A percentile compares a stretch with the other conserved stretches of the same genome.
phyloP scores from a whole-genome alignment of 2,329 filamentous ascomycete species.

The Aspergillus alliaceus region DNA sequence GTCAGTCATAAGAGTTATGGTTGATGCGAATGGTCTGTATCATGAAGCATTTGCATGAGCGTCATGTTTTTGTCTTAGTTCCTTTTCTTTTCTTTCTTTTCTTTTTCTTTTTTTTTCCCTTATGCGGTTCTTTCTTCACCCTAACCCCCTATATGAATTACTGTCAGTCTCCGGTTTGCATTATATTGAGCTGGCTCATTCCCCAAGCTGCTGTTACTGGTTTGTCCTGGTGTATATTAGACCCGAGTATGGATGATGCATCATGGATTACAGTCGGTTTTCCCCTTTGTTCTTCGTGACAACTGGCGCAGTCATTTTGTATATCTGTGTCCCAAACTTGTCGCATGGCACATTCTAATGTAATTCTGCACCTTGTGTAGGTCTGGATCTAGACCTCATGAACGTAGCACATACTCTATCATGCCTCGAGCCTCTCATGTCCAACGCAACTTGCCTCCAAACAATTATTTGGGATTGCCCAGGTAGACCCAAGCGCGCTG shows the following conservation, averaged over 20 bases:
- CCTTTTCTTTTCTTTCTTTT: no score
- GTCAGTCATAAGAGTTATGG: slow-evolving; percentile 11
- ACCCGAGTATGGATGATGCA: slow-evolving; percentile 17
- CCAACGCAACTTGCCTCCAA: neutral
- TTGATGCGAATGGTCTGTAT: slow-evolving; percentile 19
- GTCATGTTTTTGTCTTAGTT: no score
- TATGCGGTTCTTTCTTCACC: slow-evolving; percentile 7
- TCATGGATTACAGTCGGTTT: slow-evolving; percentile 11
- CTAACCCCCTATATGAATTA: slow-evolving; percentile 12
- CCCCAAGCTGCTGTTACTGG: slow-evolving; percentile 10
- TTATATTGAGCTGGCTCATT: slow-evolving; percentile 22
- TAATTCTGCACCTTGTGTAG: neutral
- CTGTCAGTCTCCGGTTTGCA: slow-evolving; percentile 19
- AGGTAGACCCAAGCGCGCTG: neutral
- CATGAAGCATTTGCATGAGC: slow-evolving; percentile 30
- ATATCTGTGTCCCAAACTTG: slow-evolving; percentile 7
- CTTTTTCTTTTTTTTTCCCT: slow-evolving; percentile 19
- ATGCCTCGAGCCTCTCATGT: neutral
- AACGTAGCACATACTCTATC: neutral
- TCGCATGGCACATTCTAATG: neutral
- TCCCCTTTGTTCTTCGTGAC: slow-evolving; percentile 5
- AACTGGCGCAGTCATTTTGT: slow-evolving; percentile 12
- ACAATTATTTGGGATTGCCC: neutral
- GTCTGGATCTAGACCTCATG: neutral
- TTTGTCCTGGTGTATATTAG: slow-evolving; percentile 32